phyloP scores from a whole-genome alignment of 768 basidiomycete species.

The Tricholomella constricta region DNA sequence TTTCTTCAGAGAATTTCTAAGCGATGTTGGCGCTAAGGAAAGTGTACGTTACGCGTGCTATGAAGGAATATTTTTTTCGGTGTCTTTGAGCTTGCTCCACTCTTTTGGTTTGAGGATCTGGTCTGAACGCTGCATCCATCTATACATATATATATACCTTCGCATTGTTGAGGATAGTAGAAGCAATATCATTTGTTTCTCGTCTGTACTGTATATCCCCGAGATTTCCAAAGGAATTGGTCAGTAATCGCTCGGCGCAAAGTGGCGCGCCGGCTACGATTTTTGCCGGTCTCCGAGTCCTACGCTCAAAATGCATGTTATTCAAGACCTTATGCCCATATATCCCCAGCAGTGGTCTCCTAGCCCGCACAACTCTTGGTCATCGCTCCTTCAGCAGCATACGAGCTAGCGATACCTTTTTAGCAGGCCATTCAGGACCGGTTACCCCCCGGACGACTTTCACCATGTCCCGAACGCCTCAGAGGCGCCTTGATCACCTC shows the following conservation, averaged over 20 bases:
- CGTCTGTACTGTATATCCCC: too few species aligned
- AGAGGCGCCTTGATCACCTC: conserved; percentile 52
- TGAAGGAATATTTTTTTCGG: neutral
- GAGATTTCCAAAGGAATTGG: too few species aligned
- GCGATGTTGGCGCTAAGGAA: neutral
- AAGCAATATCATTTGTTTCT: neutral
- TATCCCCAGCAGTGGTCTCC: conserved; percentile 2
- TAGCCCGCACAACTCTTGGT: neutral
- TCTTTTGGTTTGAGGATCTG: too few species aligned
- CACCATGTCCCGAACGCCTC: conserved; percentile 34
- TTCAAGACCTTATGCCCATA: conserved; percentile 10
- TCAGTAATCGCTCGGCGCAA: too few species aligned
- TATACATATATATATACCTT: too few species aligned
- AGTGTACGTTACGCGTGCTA: neutral
- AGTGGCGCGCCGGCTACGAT: too few species aligned
- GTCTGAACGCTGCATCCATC: too few species aligned
- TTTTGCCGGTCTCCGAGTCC: conserved; percentile 6
- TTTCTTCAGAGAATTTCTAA: conserved; percentile 37
- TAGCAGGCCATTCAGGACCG: neutral
- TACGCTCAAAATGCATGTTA: conserved; percentile 18
- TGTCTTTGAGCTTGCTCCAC: conserved; percentile 7
- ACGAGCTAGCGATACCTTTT: neutral
- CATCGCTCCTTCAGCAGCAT: neutral
- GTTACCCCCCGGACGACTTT: neutral
- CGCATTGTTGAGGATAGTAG: too few species aligned